phyloP scores from a whole-genome alignment of 805 yeast genomes.

The Cyberlindnera maclurae region DNA sequence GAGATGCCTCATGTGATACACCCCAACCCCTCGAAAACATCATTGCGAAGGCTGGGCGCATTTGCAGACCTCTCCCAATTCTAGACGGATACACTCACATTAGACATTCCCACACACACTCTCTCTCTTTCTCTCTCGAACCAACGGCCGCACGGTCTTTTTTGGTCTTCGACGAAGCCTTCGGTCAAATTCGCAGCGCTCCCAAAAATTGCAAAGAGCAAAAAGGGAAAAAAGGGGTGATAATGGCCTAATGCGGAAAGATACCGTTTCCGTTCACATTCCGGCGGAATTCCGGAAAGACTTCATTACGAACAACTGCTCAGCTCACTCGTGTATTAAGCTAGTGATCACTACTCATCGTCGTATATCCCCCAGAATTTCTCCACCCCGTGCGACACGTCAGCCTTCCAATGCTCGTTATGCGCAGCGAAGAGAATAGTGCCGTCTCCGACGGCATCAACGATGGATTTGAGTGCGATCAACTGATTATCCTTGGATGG shows the following conservation, averaged over 20 bases:
- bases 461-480: constrained; percentile 44
- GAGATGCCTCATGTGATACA: too few species aligned
- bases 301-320: too few species aligned
- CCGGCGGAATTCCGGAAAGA: too few species aligned
- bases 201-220: too few species aligned
- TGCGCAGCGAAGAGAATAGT: constrained; percentile 53
- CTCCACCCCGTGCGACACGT: constrained; percentile 52
- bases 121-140: not conserved
- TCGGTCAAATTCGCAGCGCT: too few species aligned
- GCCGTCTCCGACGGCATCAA: constrained; percentile 37
- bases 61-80: too few species aligned
- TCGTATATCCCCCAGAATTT: constrained; percentile 38
- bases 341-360: not conserved
- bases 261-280: too few species aligned
- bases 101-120: constrained; percentile 1
- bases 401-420: constrained; percentile 57
- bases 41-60: too few species aligned
- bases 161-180: too few species aligned
- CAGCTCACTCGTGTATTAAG: not conserved
- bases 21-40: too few species aligned
- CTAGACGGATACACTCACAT: not conserved
- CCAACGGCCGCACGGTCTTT: not conserved
- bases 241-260: too few species aligned
- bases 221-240: too few species aligned
- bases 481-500: constrained; percentile 49